Percentiles rank a stretch among this genome's conserved stretches.
These are phyloP conservation scores for Candolleomyces eurysporus DNA, from an alignment of 768 basidiomycete genomes.

Conservation along the genomic window DNA sequence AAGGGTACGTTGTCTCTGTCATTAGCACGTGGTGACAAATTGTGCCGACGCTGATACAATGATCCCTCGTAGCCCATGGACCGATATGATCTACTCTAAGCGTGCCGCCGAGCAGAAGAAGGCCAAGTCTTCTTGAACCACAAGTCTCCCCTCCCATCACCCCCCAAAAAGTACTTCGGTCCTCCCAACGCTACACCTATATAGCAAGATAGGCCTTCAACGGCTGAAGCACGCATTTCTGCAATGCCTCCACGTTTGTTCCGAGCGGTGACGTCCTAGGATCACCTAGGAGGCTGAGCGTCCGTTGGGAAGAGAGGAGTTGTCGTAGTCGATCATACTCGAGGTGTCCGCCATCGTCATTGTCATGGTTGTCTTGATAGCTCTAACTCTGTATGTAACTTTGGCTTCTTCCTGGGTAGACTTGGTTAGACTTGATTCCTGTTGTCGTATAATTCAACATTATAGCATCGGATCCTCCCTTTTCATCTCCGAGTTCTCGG, in stretches of 20 bases:
- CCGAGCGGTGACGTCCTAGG: too few relatives aligned
- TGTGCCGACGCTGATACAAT: not conserved
- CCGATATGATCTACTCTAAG: slow-evolving; percentile 76
- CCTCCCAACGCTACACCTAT: not conserved
- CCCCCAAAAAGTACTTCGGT: not conserved
- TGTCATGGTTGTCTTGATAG: too few relatives aligned
- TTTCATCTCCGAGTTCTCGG: not conserved
- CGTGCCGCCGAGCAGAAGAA: slow-evolving; percentile 35
- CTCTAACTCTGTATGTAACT: not conserved
- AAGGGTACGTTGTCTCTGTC: slow-evolving; percentile 63
- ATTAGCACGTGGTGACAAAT: not conserved
- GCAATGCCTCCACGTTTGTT: too few relatives aligned
- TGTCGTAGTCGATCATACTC: too few relatives aligned
- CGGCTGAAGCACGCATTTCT: not conserved
- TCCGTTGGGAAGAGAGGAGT: too few relatives aligned
- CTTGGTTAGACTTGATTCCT: not conserved
- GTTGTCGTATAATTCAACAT: slow-evolving; percentile 8
- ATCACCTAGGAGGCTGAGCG: too few relatives aligned
- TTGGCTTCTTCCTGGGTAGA: not conserved
- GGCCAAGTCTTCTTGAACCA: slow-evolving; percentile 15
- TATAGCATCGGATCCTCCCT: not conserved
- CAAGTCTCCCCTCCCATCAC: not conserved
- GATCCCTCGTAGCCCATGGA: slow-evolving; percentile 56
- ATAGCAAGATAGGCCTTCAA: not conserved
- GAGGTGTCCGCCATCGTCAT: too few relatives aligned